These are phyloP conservation scores for Helichrysum umbraculigerum DNA, from an alignment of 129 eudicot species.

Conservation along the genomic window DNA sequence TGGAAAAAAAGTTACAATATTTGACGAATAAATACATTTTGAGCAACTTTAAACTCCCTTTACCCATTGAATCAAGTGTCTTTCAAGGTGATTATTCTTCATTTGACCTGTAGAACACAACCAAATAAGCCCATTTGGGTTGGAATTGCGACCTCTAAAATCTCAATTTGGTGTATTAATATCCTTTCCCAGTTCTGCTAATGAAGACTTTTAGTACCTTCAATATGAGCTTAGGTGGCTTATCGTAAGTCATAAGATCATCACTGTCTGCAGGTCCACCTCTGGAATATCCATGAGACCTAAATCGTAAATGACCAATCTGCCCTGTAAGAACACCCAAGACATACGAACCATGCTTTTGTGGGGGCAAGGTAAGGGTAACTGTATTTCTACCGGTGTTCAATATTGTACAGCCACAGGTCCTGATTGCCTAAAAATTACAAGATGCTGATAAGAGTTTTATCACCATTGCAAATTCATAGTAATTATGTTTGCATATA, in stretches of 20 bases:
- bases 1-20: neutral
- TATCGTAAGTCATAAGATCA: constrained; percentile 91
- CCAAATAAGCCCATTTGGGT: neutral
- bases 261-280: constrained; percentile 93
- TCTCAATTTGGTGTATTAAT: neutral
- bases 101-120: neutral
- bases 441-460: neutral
- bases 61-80: neutral
- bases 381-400: constrained; percentile 77
- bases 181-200: neutral
- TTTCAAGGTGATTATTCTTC: neutral
- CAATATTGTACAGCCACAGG: constrained; percentile 67
- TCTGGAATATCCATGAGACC: constrained; percentile 95
- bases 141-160: neutral
- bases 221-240: constrained; percentile 84
- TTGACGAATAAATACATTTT: neutral
- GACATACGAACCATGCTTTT: constrained; percentile 92
- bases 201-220: constrained; percentile 50
- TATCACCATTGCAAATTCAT: constrained; percentile 5
- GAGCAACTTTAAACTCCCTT: neutral
- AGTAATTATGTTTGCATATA: constrained; percentile 12
- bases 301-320: constrained; percentile 89
- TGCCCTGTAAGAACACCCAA: constrained; percentile 94
- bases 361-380: constrained; percentile 79
- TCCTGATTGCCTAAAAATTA: constrained; percentile 64